Evolutionary conservation across 768 basidiomycete genomes (phyloP).

Genomic region (Gymnopilus junonius): DNA sequence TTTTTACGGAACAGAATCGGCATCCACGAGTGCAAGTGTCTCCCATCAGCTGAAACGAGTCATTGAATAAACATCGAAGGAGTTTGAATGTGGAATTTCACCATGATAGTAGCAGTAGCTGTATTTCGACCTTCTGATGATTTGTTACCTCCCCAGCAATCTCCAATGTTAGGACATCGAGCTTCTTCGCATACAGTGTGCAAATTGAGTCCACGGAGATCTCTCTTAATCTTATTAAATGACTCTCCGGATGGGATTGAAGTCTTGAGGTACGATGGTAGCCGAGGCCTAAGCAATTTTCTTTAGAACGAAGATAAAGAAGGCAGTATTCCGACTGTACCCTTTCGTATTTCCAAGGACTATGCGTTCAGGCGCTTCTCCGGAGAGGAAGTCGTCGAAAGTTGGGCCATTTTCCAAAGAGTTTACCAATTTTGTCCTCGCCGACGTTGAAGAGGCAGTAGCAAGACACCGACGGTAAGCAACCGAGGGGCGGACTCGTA

Average conservation of each 20-base stretch:
- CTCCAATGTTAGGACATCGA: constrained; percentile 98
- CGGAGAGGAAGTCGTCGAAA: constrained; percentile 83
- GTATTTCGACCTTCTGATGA: constrained; percentile 75
- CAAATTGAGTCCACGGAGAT: constrained; percentile 86
- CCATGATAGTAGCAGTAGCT: constrained; percentile 99
- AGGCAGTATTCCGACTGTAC: constrained; percentile 41
- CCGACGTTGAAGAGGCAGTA: constrained; percentile 36
- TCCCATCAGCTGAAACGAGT: constrained; percentile 81
- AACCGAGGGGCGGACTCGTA: constrained; percentile 12
- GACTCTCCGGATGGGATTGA: constrained; percentile 89
- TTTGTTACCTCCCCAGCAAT: constrained; percentile 95
- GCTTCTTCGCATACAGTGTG: constrained; percentile 99
- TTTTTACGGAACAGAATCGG: constrained; percentile 97
- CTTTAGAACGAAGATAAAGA: background rate
- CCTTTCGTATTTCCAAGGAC: constrained; percentile 73
- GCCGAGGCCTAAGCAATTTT: constrained; percentile 62
- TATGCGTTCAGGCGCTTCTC: constrained; percentile 57
- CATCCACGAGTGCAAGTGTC: constrained; percentile 99
- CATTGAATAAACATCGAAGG: background rate
- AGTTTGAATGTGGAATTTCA: constrained; percentile 34
- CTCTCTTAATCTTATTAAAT: constrained; percentile 93
- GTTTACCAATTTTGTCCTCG: constrained; percentile 48
- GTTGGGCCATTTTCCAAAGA: constrained; percentile 68
- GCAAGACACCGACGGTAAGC: constrained; percentile 29
- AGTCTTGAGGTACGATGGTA: constrained; percentile 89